Base-by-base conservation (phyloP, 768 basidiomycete species). In the Boletus pseudo-olivaceus region DNA sequence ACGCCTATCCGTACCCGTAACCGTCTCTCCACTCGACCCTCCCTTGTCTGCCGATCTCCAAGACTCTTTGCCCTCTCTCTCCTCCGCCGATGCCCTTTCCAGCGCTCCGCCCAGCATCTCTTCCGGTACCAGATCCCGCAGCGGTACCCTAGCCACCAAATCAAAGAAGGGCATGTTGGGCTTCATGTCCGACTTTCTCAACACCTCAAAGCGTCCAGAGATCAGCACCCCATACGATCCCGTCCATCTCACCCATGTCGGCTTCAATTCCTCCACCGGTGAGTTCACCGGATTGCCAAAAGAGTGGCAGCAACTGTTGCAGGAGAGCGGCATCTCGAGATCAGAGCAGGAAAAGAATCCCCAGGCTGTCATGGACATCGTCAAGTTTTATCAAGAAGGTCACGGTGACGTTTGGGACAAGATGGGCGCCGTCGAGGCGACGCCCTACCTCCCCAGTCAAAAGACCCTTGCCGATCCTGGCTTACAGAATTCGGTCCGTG, bases 171-270 rank as follows among this genome's bases (percentile, higher is more conserved):
- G 88, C 57, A 82, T 90, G 67, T 64, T 80, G 23, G 75, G 73
- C 30, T 78, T 79, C 69, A 79, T 91, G 65, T 80, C 87, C 38
- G 85, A 90, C 67, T 85, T 93, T 62, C 85, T 92, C 71, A 85
- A 81, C 67, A 77, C 82, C 52, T 80, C 81, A 37, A 92, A 90
- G 63, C 82, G 88, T 12, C 84, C 82, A 14, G 93, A 96, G 73
- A 98, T 99, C 77, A 93, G 91, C 69, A 95, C 94, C 0, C 97
- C 97, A 0, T 98, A 96, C 70, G 97, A 99, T 73, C 97, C 97
- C 32, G 96, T 98, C 37, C 96, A 98, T 76, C 88, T 99, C 65
- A 98, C 97, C 3, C 97, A 99, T 69, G 97, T 99, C 68, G 96
- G 96, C 55, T 98, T 98, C 84, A 98, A 99, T 72, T 91, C 92